A percentile compares a stretch with the other conserved stretches of the same genome.
phyloP scores from a whole-genome alignment of 257 asterid genomes.

The Haberlea rhodopensis region DNA sequence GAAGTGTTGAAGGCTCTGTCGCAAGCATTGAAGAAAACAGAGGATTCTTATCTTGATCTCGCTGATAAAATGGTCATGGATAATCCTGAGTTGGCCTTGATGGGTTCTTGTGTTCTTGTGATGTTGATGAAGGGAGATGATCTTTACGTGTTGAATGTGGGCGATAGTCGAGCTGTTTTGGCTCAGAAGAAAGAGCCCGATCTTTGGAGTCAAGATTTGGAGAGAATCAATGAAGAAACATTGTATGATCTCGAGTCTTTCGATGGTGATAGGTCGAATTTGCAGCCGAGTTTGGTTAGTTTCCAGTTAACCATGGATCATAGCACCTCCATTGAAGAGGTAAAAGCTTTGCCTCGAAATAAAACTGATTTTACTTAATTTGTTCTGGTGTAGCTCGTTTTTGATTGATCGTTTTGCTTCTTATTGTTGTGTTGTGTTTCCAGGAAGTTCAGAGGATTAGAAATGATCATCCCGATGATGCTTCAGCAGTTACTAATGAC shows the following conservation, averaged over 20 bases:
- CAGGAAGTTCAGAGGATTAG: conserved; percentile 79
- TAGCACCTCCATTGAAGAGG: conserved; percentile 88
- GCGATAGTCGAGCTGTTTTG: conserved; percentile 92
- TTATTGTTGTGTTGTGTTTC: conserved; percentile 17
- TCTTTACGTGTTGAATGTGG: conserved; percentile 89
- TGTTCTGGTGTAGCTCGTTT: not conserved
- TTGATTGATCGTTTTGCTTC: conserved; percentile 20
- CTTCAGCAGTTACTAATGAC: conserved; percentile 62
- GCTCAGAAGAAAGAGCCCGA: conserved; percentile 76
- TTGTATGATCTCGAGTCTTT: conserved; percentile 63
- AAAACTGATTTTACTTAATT: not conserved
- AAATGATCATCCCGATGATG: conserved; percentile 80
- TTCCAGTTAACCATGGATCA: conserved; percentile 85
- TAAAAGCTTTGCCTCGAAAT: conserved; percentile 19
- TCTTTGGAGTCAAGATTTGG: conserved; percentile 93
- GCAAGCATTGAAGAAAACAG: conserved; percentile 71
- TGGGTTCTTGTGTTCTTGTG: conserved; percentile 97
- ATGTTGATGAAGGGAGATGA: conserved; percentile 97
- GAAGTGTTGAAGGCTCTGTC: conserved; percentile 82
- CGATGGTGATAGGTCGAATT: conserved; percentile 47
- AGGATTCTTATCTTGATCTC: conserved; percentile 70
- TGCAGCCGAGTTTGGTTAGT: conserved; percentile 50
- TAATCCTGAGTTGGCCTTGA: conserved; percentile 93
- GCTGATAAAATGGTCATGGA: conserved; percentile 78
- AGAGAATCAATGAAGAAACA: conserved; percentile 87